A percentile compares a stretch with the other conserved stretches of the same genome.
Conservation (phyloP, 106 monocot species). For the Dioscorea alata region DNA sequence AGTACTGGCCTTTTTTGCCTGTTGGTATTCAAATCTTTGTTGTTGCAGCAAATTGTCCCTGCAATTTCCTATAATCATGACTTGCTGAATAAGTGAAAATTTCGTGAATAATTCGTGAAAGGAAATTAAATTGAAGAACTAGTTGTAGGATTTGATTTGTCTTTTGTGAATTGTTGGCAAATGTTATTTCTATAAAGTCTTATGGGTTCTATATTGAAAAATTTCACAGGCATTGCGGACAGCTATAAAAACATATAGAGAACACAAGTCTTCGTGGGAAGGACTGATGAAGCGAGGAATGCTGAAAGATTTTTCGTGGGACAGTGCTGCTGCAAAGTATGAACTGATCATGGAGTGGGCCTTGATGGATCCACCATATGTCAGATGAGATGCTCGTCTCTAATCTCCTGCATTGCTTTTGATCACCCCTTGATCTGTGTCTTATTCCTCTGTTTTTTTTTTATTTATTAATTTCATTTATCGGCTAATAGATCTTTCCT, state of each 20-base stretch:
- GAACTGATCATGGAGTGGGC: conserved; percentile 81
- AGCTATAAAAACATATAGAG: conserved; percentile 58
- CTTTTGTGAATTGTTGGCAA: background rate
- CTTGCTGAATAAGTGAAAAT: background rate
- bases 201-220: background rate
- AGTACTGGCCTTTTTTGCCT: background rate
- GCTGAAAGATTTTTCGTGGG: conserved; percentile 79
- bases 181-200: background rate
- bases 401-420: no score
- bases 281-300: conserved; percentile 87
- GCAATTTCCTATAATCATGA: background rate
- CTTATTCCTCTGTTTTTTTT: no score
- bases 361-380: conserved; percentile 67
- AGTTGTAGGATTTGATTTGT: background rate
- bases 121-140: background rate
- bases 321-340: conserved; percentile 65
- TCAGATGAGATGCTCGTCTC: conserved; percentile 5
- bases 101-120: background rate
- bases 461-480: no score
- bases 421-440: no score
- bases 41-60: background rate
- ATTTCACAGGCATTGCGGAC: conserved; percentile 46
- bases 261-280: conserved; percentile 83
- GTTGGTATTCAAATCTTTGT: background rate
- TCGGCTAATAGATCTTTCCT: no score